These are phyloP conservation scores for Yamagishiella unicocca DNA, from an alignment of 139 green algal genomes.

Conservation along the genomic window DNA sequence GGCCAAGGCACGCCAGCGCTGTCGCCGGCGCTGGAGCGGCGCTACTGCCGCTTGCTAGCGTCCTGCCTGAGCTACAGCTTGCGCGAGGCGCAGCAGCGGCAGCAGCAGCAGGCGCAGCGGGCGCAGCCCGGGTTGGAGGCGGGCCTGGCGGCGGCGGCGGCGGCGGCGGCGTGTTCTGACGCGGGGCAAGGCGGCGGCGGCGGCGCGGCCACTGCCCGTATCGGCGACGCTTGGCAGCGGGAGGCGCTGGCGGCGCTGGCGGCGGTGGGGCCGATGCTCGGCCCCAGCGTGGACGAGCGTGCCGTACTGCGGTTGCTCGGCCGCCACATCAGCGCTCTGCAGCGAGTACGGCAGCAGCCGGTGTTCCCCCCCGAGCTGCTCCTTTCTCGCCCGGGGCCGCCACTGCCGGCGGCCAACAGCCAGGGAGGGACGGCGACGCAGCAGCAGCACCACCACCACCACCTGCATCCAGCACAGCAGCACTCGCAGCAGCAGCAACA, in stretches of 20 bases:
- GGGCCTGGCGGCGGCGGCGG: too few species aligned
- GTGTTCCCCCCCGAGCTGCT: slow-evolving; percentile 2
- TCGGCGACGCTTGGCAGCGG: background rate
- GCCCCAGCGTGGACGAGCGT: background rate
- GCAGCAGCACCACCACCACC: background rate
- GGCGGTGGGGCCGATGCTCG: background rate
- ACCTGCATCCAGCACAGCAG: background rate
- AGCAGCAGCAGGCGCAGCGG: background rate
- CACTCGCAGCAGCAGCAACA: background rate
- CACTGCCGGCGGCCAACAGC: too few species aligned
- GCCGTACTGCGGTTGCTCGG: slow-evolving; percentile 39
- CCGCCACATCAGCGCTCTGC: slow-evolving; percentile 30
- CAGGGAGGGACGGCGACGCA: too few species aligned
- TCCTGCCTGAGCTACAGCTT: slow-evolving; percentile 7
- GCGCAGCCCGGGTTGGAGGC: too few species aligned
- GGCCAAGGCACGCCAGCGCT: background rate
- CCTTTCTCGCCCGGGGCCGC: background rate
- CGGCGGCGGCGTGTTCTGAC: background rate
- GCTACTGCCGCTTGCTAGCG: slow-evolving; percentile 29
- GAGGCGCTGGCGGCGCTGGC: slow-evolving; percentile 28
- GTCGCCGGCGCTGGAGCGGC: background rate
- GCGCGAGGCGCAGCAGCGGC: slow-evolving; percentile 25
- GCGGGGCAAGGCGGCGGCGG: background rate
- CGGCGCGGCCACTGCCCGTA: background rate
- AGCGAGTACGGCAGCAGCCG: slow-evolving; percentile 7